Evolutionary conservation across 352 stramenopile species (phyloP), one percentile per base, ranked within the genome.

Genomic region (Phytopythium mirpurense): DNA sequence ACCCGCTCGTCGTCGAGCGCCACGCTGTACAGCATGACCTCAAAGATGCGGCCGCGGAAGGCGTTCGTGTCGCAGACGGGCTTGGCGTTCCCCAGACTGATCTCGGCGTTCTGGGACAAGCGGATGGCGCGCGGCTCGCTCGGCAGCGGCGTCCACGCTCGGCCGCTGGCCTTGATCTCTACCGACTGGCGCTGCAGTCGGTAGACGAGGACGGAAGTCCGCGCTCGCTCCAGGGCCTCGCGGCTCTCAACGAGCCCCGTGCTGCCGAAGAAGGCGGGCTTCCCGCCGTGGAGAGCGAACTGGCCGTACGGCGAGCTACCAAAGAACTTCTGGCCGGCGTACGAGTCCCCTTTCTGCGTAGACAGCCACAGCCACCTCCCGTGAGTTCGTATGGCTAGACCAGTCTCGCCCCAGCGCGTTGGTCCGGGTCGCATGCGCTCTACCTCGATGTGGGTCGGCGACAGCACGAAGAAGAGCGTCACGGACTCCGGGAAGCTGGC

Each of bases 401-500:
- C 31, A 31, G n/a, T n/a, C n/a, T n/a, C n/a, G n/a, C 29, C 29
- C 5, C 19, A 41, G 23, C 21, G 19, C 6, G 11, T 23, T 23
- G 8, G 5, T 44, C 38, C 29, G 29, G 9, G 29, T 32, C 5
- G 29, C 29, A 10, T 9, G 29, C 29, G 29, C 5, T 5, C 9
- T 42, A 83, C 76, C 65, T 79, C 60, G 29, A 80, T 66, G 56
- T 68, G 56, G 24, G 62, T 61, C 2, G 74, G 72, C 1, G 68
- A 72, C 12, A 88, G 34, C 24, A 86, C 74, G 49, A 86, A 84
- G 51, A 88, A 77, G 9, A 88, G 51, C 2, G 78, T 88, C 74
- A 85, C 85, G 31, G 65, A 70, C 18, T 82, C 74, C 35, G 74
- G 73, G 6, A 88, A 47, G 18, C 54, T 55, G 27, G 74, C 6